Base-by-base conservation (phyloP, 495 filamentous ascomycete species). In the Penicillium maclennaniae region DNA sequence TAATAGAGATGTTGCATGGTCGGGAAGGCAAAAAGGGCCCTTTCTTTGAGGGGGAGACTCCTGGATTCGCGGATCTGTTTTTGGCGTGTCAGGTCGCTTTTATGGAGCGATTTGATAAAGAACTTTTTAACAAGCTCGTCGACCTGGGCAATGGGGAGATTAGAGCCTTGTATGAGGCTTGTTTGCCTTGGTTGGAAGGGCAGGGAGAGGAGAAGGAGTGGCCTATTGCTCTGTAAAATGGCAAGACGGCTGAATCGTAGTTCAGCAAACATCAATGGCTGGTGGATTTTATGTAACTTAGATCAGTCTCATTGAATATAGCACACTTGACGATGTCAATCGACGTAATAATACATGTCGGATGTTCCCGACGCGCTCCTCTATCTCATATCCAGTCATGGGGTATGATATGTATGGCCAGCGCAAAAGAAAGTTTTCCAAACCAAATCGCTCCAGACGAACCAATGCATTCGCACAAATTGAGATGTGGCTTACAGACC, bases 401-500 rank as follows among this genome's bases (percentile, higher is more conserved):
- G 10, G 10, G 40, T 19, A 38, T 41, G 21, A 41, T 34, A 41
- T 37, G 43, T 36, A 39, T 10, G 28, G 20, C 43, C 26, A 40
- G 26, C 36, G 41, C 27, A 42, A 45, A 48, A 56, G 44, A 43
- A 55, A 60, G 51, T 46, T 34, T 34, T 34, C 31, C 10, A 34
- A 25, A 17, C 26, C 31, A n/a, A 49, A 27, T 31, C 47, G 47
- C 47, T 49, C 37, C 20, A 49, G 36, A 17, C 26, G 38, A 37
- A 26, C 47, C 19, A 49, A 49, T 25, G 37, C 21, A 40, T 40
- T 16, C 38, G 19, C n/a, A 19, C n/a, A 20, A 9, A n/a, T 40
- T 14, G 9, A 21, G 20, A 19, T 43, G 26, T 34, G 15, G 12
- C 69, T 69, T 79, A 84, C 81, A 95, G 87, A 16, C 83, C 79